These are phyloP conservation scores for Tuber calosporum DNA, from an alignment of 495 filamentous ascomycete species.

Conservation along the genomic window DNA sequence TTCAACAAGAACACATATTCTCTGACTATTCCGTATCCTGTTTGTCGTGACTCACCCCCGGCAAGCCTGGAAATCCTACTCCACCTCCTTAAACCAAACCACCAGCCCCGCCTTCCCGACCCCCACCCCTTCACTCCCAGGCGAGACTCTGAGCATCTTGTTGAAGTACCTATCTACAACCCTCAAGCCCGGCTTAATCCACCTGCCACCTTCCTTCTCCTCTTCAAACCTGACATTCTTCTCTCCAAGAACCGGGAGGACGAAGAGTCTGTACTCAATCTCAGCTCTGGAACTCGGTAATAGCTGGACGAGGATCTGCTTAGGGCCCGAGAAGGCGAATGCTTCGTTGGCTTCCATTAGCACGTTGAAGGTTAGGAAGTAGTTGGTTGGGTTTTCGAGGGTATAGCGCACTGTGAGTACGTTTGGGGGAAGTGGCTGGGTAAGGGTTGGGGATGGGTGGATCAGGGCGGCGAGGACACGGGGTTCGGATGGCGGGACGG, in stretches of 20 bases:
- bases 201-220: slow-evolving; percentile 47
- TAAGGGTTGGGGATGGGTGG: slow-evolving; percentile 10
- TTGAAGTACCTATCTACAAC: slow-evolving; percentile 85
- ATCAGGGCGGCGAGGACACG: slow-evolving; percentile 67
- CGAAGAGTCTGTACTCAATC: slow-evolving; percentile 63
- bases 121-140: slow-evolving; percentile 62
- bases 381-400: slow-evolving; percentile 88
- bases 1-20: not conserved
- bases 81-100: slow-evolving; percentile 54
- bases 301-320: slow-evolving; percentile 66
- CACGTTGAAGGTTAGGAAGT: slow-evolving; percentile 85
- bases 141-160: slow-evolving; percentile 68
- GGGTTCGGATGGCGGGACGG: slow-evolving; percentile 73
- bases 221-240: slow-evolving; percentile 32
- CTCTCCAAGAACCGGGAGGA: slow-evolving; percentile 41
- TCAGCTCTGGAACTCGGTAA: slow-evolving; percentile 67
- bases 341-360: slow-evolving; percentile 86
- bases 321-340: slow-evolving; percentile 89
- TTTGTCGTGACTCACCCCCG: not conserved
- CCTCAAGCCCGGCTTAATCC: slow-evolving; percentile 65
- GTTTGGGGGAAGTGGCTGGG: slow-evolving; percentile 35
- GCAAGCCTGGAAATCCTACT: not conserved
- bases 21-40: not conserved
- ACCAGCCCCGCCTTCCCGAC: slow-evolving; percentile 64
- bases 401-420: slow-evolving; percentile 49